Base-by-base conservation (phyloP, 768 basidiomycete genomes). In the Russula earlei region DNA sequence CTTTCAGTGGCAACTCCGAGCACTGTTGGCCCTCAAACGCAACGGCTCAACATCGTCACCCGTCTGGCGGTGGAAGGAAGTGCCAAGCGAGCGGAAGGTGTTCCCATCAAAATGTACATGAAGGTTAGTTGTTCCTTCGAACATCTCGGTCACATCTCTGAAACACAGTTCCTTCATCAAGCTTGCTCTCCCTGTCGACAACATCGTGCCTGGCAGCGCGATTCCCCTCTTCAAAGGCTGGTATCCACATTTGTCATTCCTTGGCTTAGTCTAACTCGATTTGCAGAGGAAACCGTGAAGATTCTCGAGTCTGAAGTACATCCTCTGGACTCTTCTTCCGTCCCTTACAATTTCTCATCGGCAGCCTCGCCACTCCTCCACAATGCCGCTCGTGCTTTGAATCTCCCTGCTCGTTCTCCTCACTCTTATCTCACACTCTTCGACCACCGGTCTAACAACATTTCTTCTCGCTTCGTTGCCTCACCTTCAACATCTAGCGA, bases 271-370 rank as follows among this genome's bases (percentile, higher is more conserved):
- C 44, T 44, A 36, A 49, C 54, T 42, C 41, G 6, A 5, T n/a
- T 25, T 55, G 6, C 63, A 88, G 88, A 91, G 82, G 87, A 86
- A 60, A 88, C 85, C 64, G 71, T 90, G 58, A 88, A 86, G 67
- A 77, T 91, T 45, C 66, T 87, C 41, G 76, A 78, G 8, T 84
- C 84, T 9, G 79, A 86, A 66, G 79, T 88, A 4, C 88, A 91
- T 62, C 88, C 89, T 8, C 71, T 90, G 33, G 85, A 90, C 69
- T 72, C 68, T 53, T 78, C 79, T 58, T 87, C 84, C 4, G 75
- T 75, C 2, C 88, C 88, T 8, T 91, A 88, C 70, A 80, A 80
- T 65, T 89, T 89, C 66, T 85, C 85, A 4, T 76, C 83, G 0
- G 67, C 77, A 2, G 67, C 77, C 27, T 82, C 72, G 4, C 85